Percentiles rank a stretch among this genome's conserved stretches.
These are phyloP conservation scores for Jasminum sambac DNA, from an alignment of 257 asterid species.

Conservation along the genomic window DNA sequence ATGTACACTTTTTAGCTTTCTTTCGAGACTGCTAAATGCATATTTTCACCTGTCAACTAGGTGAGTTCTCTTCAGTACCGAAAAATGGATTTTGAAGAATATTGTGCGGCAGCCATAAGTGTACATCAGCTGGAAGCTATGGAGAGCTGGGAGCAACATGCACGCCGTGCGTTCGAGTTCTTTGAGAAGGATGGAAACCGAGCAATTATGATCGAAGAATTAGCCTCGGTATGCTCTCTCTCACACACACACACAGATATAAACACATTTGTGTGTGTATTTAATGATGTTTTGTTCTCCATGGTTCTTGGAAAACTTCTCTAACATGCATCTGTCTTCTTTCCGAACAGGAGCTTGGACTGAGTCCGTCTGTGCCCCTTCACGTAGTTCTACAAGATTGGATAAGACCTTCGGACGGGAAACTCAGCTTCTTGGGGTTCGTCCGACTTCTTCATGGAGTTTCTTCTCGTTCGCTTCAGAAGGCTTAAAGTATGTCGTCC, in stretches of 20 bases:
- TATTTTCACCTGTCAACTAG: conserved; percentile 37
- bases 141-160: conserved; percentile 79
- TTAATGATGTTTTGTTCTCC: neutral
- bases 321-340: conserved; percentile 4
- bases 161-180: neutral
- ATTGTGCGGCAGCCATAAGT: conserved; percentile 83
- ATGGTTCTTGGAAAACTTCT: neutral
- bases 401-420: conserved; percentile 90
- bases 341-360: conserved; percentile 63
- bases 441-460: conserved; percentile 86
- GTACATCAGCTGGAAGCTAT: conserved; percentile 88
- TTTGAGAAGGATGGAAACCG: neutral
- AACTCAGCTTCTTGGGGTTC: conserved; percentile 92
- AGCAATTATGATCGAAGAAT: conserved; percentile 80
- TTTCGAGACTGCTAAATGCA: neutral
- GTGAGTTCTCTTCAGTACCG: conserved; percentile 82
- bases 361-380: conserved; percentile 10
- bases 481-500: conserved; percentile 26
- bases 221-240: conserved; percentile 69
- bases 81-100: conserved; percentile 88
- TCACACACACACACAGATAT: too few species aligned
- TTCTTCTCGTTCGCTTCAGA: conserved; percentile 71
- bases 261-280: neutral
- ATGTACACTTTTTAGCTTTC: too few species aligned
- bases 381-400: conserved; percentile 74